Evolutionary conservation across 2,329 filamentous ascomycete genomes (phyloP), one percentile per base, ranked within the genome.

Genomic region (Aspergillus caelatus): DNA sequence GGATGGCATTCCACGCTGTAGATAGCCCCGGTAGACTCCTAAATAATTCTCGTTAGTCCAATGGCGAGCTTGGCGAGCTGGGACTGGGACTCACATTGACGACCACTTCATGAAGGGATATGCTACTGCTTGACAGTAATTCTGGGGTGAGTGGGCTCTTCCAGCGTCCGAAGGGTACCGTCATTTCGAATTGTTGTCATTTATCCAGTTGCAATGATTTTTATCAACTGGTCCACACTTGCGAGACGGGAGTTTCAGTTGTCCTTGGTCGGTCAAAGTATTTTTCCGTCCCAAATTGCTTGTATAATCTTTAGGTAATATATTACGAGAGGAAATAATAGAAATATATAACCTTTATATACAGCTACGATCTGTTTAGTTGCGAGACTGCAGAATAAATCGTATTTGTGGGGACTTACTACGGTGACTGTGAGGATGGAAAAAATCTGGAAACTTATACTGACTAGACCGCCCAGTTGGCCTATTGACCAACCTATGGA

Each of bases 141-240:
- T 77, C 74, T 9, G 77, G 70, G 1, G 75, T 77, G 32, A 81
- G 76, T 2, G 78, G 78, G 57, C 78, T 80, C 19, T 68, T 70
- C 77, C 78, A 81, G 3, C 73, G 77, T 9, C 78, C 78, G 58
- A 77, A 80, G 3, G 75, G 71, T 10, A 30, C 16, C 8, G 16
- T 9, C 46, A 50, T 50, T 12, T 23, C 23, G 16, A 41, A 19
- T 41, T 8, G 39, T 39, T 8, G 16, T n/a, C 19, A 9, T 41
- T 8, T n/a, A 10, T 41, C 16, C 6, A 1, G 16, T n/a, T 8
- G 39, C 16, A 41, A 16, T 41, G 39, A 2, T 41, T 41, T 19
- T 41, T n/a, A 4, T 41, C 39, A n/a, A 41, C 39, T 41, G 39
- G 39, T 41, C 39, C 39, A 41, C 39, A 41, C 36, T 41, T 4